phyloP scores from a whole-genome alignment of 83 land plant genomes.

The Thuja plicata region DNA sequence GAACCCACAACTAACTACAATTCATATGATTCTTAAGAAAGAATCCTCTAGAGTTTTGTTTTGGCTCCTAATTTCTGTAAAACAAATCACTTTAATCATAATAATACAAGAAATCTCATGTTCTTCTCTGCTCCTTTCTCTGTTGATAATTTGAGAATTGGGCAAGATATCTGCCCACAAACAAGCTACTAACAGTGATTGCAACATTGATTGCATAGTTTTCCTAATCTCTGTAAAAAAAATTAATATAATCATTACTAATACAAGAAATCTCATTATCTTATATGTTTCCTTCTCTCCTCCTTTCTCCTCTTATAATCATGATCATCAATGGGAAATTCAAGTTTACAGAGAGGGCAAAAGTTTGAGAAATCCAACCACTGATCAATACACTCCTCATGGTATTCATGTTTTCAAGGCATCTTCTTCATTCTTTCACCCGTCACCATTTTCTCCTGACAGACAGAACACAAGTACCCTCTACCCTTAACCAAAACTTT shows the following conservation, averaged over 20 bases:
- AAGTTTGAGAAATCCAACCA: not conserved
- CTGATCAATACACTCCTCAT: not conserved
- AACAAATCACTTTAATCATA: no score
- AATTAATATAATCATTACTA: no score
- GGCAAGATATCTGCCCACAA: not conserved
- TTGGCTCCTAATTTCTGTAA: no score
- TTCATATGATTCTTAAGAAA: no score
- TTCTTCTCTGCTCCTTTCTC: not conserved
- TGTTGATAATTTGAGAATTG: no score
- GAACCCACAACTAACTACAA: no score
- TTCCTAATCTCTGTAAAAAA: no score
- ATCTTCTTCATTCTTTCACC: not conserved
- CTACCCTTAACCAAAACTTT: not conserved
- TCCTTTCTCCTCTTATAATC: not conserved
- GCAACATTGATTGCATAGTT: no score
- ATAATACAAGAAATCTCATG: no score
- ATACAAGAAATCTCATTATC: no score
- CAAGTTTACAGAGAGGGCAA: not conserved
- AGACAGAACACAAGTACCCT: not conserved
- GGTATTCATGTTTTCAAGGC: not conserved
- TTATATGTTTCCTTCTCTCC: no score
- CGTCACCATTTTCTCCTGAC: not conserved
- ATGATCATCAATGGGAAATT: not conserved
- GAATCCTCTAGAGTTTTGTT: no score
- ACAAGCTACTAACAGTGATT: not conserved